Percentiles rank a stretch among this genome's conserved stretches.
These are phyloP conservation scores for Sphagnum magellanicum DNA, from an alignment of 228 moss, liverwort and hornwort species.

Conservation along the genomic window DNA sequence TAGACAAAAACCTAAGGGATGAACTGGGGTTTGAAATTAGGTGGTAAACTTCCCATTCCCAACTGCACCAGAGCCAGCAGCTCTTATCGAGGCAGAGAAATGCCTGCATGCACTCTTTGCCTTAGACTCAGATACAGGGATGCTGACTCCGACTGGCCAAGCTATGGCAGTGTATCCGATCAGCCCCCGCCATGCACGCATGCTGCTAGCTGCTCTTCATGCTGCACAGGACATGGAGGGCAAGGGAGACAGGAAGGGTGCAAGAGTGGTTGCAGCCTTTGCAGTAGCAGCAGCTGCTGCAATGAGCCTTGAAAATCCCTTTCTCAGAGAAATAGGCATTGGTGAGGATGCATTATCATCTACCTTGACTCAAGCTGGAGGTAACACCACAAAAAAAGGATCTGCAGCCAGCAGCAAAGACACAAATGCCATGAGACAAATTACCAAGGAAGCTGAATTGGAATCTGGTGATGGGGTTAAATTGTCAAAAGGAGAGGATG, in stretches of 20 bases:
- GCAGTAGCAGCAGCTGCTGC: slow-evolving; percentile 86
- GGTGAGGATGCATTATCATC: slow-evolving; percentile 16
- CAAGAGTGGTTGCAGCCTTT: slow-evolving; percentile 54
- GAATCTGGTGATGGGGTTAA: slow-evolving; percentile 6
- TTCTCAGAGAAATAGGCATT: slow-evolving; percentile 71
- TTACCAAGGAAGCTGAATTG: not conserved
- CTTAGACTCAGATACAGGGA: slow-evolving; percentile 56
- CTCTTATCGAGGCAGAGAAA: slow-evolving; percentile 76
- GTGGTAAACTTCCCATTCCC: slow-evolving; percentile 96
- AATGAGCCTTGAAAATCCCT: slow-evolving; percentile 88
- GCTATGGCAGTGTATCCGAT: slow-evolving; percentile 95
- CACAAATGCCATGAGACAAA: not conserved
- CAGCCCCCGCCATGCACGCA: slow-evolving; percentile 90
- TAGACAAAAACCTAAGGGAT: no score
- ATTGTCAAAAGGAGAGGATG: slow-evolving; percentile 10
- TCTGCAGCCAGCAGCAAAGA: not conserved
- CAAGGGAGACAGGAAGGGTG: slow-evolving; percentile 22
- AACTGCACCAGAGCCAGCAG: slow-evolving; percentile 71
- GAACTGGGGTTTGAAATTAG: slow-evolving; percentile 19
- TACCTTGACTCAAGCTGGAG: slow-evolving; percentile 8
- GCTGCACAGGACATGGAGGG: slow-evolving; percentile 60
- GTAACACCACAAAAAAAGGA: slow-evolving; percentile 6
- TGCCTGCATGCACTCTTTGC: slow-evolving; percentile 84
- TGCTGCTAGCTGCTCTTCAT: slow-evolving; percentile 83
- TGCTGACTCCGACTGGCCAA: slow-evolving; percentile 64